A percentile compares a stretch with the other conserved stretches of the same genome.
phyloP scores from a whole-genome alignment of 2,329 filamentous ascomycete species.

The Paecilomyces sp. region DNA sequence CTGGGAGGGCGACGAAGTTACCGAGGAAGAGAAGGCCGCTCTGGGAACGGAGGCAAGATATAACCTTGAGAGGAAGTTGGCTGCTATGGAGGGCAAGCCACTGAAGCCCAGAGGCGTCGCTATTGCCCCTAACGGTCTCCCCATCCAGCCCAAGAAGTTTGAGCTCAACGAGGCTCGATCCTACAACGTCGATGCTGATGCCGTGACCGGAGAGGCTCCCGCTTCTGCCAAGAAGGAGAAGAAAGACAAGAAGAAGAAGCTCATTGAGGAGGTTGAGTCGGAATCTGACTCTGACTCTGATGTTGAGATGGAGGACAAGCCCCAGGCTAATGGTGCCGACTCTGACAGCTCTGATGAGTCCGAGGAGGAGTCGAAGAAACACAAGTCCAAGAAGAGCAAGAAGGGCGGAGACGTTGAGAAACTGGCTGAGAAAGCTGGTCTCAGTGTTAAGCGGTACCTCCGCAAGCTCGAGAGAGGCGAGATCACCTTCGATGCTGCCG shows the following conservation, averaged over 20 bases:
- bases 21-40: slow-evolving; percentile 82
- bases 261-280: slow-evolving; percentile 36
- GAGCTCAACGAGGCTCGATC: slow-evolving; percentile 87
- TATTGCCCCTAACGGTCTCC: slow-evolving; percentile 66
- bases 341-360: slow-evolving; percentile 21
- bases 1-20: slow-evolving; percentile 65
- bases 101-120: slow-evolving; percentile 67
- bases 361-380: slow-evolving; percentile 23
- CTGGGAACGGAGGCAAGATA: slow-evolving; percentile 59
- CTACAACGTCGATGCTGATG: slow-evolving; percentile 93
- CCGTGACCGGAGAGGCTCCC: slow-evolving; percentile 62
- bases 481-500: slow-evolving; percentile 59
- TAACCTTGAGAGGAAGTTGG: slow-evolving; percentile 43
- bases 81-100: slow-evolving; percentile 78
- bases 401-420: slow-evolving; percentile 47
- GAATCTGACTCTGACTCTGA: slow-evolving; percentile 15
- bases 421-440: slow-evolving; percentile 59
- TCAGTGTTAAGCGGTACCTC: slow-evolving; percentile 70
- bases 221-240: slow-evolving; percentile 35
- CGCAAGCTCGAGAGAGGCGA: slow-evolving; percentile 71
- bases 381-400: slow-evolving; percentile 37
- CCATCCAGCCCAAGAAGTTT: slow-evolving; percentile 59
- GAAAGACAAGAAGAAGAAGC: slow-evolving; percentile 41
- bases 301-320: slow-evolving; percentile 36
- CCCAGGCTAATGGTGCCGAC: slow-evolving; percentile 11